Evolutionary conservation across 1,284 basidiomycete species (phyloP).

Genomic region (Trametes sp.): DNA sequence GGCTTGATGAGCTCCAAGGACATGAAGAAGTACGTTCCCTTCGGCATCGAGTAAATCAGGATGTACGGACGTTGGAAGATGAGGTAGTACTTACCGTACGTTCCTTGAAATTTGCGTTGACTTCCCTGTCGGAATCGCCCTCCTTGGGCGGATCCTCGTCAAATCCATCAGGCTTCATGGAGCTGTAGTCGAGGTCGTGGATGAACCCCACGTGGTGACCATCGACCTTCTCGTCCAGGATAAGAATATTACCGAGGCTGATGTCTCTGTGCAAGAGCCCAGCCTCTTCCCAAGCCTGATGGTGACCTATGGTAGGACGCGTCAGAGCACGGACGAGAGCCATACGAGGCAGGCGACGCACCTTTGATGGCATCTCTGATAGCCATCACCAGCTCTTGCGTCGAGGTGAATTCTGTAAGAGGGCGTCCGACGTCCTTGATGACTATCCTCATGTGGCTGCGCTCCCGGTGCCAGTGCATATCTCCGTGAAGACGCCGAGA

Average conservation of each 20-base stretch:
- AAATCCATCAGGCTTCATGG: neutral
- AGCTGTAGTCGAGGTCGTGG: neutral
- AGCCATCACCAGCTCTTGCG: too few relatives aligned
- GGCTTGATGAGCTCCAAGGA: constrained; percentile 10
- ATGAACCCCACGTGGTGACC: neutral
- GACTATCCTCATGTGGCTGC: too few relatives aligned
- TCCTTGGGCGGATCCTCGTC: neutral
- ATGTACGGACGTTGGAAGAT: neutral
- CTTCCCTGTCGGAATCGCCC: neutral
- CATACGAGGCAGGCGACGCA: too few relatives aligned
- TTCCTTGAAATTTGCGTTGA: neutral
- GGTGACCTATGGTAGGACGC: too few relatives aligned
- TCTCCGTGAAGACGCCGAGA: constrained; percentile 8
- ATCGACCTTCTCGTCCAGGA: neutral
- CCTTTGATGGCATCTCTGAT: too few relatives aligned
- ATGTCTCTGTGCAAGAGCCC: too few relatives aligned
- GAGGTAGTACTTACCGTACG: neutral
- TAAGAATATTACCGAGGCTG: neutral
- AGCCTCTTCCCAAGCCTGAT: too few relatives aligned
- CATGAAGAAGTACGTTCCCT: constrained; percentile 29
- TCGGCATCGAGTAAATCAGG: neutral
- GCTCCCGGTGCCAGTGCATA: constrained; percentile 13
- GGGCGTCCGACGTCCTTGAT: too few relatives aligned
- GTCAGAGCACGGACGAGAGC: too few relatives aligned
- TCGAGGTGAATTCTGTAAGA: too few relatives aligned